Evolutionary conservation across 805 yeast species (phyloP).

Genomic region (Monosporozyma aerobia): DNA sequence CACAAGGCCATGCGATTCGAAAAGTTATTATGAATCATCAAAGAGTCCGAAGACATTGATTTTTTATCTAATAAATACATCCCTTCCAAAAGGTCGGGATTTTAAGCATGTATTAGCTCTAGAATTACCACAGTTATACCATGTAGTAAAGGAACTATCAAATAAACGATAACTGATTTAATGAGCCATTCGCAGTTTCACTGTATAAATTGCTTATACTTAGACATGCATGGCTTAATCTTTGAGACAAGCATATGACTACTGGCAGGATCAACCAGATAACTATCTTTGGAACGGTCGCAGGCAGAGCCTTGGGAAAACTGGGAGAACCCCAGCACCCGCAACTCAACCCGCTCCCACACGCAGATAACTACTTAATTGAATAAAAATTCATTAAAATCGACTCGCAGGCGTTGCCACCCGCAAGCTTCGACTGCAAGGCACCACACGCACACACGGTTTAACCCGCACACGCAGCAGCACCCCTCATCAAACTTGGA

Average conservation of each 20-base stretch:
- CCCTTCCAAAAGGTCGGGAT: slow-evolving; percentile 34
- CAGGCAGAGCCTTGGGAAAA: background rate
- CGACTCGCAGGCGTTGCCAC: background rate
- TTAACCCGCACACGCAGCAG: slow-evolving; percentile 12
- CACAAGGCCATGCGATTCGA: slow-evolving; percentile 36
- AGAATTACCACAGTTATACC: slow-evolving; percentile 42
- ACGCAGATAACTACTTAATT: slow-evolving; percentile 13
- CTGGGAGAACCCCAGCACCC: background rate
- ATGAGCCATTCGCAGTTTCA: slow-evolving; percentile 45
- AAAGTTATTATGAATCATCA: slow-evolving; percentile 38
- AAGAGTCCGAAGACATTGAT: slow-evolving; percentile 37
- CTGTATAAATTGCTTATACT: slow-evolving; percentile 40
- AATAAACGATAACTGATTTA: slow-evolving; percentile 42
- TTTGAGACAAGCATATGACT: slow-evolving; percentile 46
- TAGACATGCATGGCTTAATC: slow-evolving; percentile 43
- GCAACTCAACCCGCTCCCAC: background rate
- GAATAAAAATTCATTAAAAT: background rate
- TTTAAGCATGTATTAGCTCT: slow-evolving; percentile 41
- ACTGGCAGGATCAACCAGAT: slow-evolving; percentile 45
- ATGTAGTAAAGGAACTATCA: slow-evolving; percentile 39
- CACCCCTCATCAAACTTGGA: slow-evolving; percentile 6
- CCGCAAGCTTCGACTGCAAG: background rate
- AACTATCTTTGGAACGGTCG: slow-evolving; percentile 19
- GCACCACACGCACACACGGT: slow-evolving; percentile 8
- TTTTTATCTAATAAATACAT: slow-evolving; percentile 39